Evolutionary conservation across 306 rosid species (phyloP).

Genomic region (Arachis hypogaea): DNA sequence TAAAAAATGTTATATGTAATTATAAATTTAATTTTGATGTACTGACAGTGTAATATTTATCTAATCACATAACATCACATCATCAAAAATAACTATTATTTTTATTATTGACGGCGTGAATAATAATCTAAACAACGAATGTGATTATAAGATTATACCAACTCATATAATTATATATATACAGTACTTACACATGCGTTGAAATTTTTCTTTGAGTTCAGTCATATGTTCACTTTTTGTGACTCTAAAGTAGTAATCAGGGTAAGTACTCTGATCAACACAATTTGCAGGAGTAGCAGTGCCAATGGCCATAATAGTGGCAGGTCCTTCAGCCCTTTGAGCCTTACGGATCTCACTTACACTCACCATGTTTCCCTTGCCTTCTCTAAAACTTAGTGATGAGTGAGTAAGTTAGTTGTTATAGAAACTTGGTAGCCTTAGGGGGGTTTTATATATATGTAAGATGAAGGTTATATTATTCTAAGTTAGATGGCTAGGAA

Average conservation of each 20-base stretch:
- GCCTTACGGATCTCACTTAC: conserved; percentile 12
- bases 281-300: conserved; percentile 12
- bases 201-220: conserved; percentile 16
- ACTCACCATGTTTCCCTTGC: not conserved
- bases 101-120: too few species aligned
- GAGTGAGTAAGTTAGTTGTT: not conserved
- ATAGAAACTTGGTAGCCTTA: too few species aligned
- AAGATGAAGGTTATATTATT: not conserved
- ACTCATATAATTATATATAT: not conserved
- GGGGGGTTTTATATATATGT: conserved; percentile 8
- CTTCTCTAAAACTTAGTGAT: conserved; percentile 1
- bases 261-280: conserved; percentile 21
- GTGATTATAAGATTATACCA: too few species aligned
- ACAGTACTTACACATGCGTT: conserved; percentile 20
- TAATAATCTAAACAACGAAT: too few species aligned
- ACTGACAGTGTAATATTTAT: too few species aligned
- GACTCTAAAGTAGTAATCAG: conserved; percentile 20
- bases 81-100: too few species aligned
- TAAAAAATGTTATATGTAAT: too few species aligned
- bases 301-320: conserved; percentile 19
- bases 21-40: too few species aligned
- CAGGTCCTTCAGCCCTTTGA: conserved; percentile 18
- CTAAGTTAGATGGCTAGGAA: too few species aligned
- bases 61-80: too few species aligned
- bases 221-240: conserved; percentile 13